A percentile compares a stretch with the other conserved stretches of the same genome.
phyloP scores from a whole-genome alignment of 2,329 filamentous ascomycete species.

The Intubia oerlemansii region DNA sequence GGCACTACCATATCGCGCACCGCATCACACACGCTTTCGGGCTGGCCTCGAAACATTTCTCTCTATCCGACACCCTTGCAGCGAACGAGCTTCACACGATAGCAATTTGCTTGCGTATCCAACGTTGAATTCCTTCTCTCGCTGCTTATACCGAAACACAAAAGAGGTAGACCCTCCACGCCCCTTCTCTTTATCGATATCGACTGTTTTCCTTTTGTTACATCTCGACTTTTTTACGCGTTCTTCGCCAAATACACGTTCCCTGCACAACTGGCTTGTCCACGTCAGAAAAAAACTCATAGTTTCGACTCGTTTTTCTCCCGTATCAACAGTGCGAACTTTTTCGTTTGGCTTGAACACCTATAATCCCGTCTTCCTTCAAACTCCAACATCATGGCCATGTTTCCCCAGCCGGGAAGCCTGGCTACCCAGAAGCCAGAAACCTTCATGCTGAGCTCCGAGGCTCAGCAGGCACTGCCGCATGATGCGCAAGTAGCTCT shows the following conservation, averaged over 20 bases:
- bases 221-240: too few species aligned
- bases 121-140: too few species aligned
- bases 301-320: neutral
- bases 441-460: constrained; percentile 94
- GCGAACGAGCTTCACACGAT: too few species aligned
- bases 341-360: neutral
- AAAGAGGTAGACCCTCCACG: too few species aligned
- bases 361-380: constrained; percentile 2
- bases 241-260: too few species aligned
- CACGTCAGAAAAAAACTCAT: constrained; percentile 1
- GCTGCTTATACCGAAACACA: too few species aligned
- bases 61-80: too few species aligned
- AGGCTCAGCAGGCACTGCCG: constrained; percentile 88
- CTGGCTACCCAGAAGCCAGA: constrained; percentile 96
- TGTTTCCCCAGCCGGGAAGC: too few species aligned
- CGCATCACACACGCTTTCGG: constrained; percentile 10
- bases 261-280: constrained; percentile 7
- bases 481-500: constrained; percentile 13
- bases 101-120: too few species aligned
- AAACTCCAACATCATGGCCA: too few species aligned
- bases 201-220: too few species aligned
- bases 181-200: too few species aligned
- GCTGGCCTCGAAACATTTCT: constrained; percentile 16
- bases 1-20: constrained; percentile 8
- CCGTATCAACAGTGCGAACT: constrained; percentile 1